Conservation (phyloP, 176 grass and related monocot genomes). For the Phoenix roebelenii region DNA sequence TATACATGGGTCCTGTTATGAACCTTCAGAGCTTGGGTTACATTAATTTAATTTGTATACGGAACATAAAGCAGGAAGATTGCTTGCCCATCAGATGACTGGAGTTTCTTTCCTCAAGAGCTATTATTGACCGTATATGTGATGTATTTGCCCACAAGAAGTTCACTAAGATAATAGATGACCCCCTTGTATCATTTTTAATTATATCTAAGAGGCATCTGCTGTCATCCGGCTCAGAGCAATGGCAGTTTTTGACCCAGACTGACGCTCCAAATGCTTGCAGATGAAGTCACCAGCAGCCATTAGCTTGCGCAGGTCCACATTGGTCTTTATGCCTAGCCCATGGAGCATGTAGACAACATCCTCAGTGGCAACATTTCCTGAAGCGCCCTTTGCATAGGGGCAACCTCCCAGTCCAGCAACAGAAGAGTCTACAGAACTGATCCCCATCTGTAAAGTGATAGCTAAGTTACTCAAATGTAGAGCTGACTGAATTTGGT, state of each 20-base stretch:
- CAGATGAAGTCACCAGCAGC: constrained; percentile 68
- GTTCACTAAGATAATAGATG: no score
- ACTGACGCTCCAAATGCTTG: constrained; percentile 45
- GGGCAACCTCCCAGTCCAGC: constrained; percentile 71
- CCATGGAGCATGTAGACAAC: constrained; percentile 85
- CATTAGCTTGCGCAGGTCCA: constrained; percentile 65
- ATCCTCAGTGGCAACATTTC: constrained; percentile 79
- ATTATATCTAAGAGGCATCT: constrained; percentile 28
- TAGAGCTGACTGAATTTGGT: no score
- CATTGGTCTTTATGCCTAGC: constrained; percentile 50
- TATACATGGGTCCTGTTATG: no score
- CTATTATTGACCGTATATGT: no score
- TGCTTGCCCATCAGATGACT: no score
- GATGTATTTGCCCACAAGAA: no score
- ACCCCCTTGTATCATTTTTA: no score
- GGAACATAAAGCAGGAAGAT: no score
- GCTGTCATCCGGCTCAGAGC: constrained; percentile 42
- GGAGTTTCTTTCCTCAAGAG: no score
- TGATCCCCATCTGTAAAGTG: constrained; percentile 63
- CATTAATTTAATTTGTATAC: no score
- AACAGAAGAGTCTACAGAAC: constrained; percentile 59
- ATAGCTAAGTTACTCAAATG: no score
- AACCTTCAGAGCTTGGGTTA: no score
- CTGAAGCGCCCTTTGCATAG: constrained; percentile 71
- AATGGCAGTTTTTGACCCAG: constrained; percentile 64